phyloP scores from a whole-genome alignment of 768 basidiomycete genomes.

The Suillus placidus region DNA sequence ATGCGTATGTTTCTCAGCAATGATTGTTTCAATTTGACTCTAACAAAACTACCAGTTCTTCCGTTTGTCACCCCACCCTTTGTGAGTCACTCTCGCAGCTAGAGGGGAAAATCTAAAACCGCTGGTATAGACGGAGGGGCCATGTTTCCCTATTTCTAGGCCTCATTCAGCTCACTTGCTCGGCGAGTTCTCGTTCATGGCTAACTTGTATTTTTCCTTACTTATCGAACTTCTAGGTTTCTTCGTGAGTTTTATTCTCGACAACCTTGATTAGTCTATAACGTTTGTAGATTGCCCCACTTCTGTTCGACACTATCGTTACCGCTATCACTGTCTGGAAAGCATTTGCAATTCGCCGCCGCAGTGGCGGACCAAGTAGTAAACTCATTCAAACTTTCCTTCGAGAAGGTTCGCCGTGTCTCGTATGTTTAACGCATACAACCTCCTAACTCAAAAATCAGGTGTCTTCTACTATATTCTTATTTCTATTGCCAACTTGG shows the following conservation, averaged over 20 bases:
- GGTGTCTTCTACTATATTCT: conserved; percentile 85
- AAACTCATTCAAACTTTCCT: conserved; percentile 83
- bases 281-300: conserved; percentile 65
- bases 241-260: conserved; percentile 48
- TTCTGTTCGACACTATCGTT: conserved; percentile 79
- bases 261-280: conserved; percentile 10
- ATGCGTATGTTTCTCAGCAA: conserved; percentile 47
- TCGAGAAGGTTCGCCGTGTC: conserved; percentile 60
- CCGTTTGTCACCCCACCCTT: conserved; percentile 66
- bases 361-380: conserved; percentile 75
- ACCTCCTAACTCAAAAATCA: conserved; percentile 26
- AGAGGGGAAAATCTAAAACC: conserved; percentile 2
- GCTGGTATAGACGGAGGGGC: conserved; percentile 50
- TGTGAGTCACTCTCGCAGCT: conserved; percentile 39
- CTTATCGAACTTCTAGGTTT: conserved; percentile 43
- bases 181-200: conserved; percentile 44
- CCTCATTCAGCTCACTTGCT: conserved; percentile 83
- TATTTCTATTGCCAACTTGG: conserved; percentile 85
- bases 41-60: conserved; percentile 47
- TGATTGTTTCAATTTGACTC: background rate
- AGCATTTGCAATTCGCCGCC: conserved; percentile 74
- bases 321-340: conserved; percentile 82
- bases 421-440: conserved; percentile 2
- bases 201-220: conserved; percentile 11
- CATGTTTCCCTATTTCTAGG: conserved; percentile 81